Base-by-base conservation (phyloP, 805 yeast genomes). In the Spathaspora arborariae region DNA sequence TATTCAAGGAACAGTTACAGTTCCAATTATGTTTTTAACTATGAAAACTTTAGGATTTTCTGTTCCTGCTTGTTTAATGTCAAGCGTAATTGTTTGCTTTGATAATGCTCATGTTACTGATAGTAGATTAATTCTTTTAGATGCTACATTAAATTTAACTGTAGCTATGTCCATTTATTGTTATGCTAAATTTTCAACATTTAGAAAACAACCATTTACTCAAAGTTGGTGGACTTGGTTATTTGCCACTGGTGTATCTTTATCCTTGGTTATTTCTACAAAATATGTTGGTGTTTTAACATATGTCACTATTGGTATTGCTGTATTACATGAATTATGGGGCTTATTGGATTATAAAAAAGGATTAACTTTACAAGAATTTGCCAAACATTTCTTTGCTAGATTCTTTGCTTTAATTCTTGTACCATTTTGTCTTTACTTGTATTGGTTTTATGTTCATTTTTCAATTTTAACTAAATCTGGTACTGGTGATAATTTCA, bases 211-310 rank as follows among this genome's bases (percentile, higher is more conserved):
- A 19, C 88, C 98, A 9, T 92, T 88, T 62, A 59, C 87, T 13
- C 55, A 55, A 36, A 52, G 71, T 46, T 94, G 99, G 99, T 88
- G 94, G 83, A 68, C 71, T 42, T 94, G 99, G 99, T 75, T 94
- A 41, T 61, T 75, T 21, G 65, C 80, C 39, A 92, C 98, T 5
- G 99, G 99, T 35, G 72, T 88, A 7, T 75, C 92, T 1, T 76
- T 94, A 48, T 88, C 97, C 0, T 83, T 92, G 62, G 97, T 94
- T 26, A 92, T 94, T 49, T 86, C 96, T 39, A 94, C 97, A 48
- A 94, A 94, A 63, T 91, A 94, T 65, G 97, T 94, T 38, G 99
- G 99, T 65, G 85, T 86, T 7, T 85, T 94, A 74, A 90, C 98
- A 0, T 94, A 85, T 64, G 75, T 84, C 42, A 81, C 96, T 44